Conservation (phyloP, 352 stramenopile genomes). For the Aphanomyces invadans region DNA sequence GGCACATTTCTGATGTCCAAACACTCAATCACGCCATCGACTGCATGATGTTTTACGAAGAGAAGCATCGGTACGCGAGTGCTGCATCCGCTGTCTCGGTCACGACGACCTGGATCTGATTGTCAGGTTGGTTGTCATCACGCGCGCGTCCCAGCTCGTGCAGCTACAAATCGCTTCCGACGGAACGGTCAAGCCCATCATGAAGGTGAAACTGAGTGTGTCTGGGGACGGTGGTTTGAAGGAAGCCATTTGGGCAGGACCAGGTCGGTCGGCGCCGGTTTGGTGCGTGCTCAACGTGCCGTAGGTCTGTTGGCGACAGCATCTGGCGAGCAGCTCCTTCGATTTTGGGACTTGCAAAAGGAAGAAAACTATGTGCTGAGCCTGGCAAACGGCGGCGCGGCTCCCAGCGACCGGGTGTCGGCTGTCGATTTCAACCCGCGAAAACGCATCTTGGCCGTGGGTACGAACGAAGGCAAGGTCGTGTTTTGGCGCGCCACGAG, state of each 20-base stretch:
- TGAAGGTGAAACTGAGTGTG: constrained; percentile 87
- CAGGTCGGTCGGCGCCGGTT: too few relatives aligned
- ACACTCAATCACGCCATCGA: constrained; percentile 81
- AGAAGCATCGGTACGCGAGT: constrained; percentile 36
- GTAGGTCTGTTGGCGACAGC: constrained; percentile 77
- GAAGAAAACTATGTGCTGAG: constrained; percentile 90
- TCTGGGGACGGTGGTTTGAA: constrained; percentile 71
- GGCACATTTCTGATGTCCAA: constrained; percentile 87
- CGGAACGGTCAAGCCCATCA: constrained; percentile 71
- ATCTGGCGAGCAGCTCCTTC: constrained; percentile 81
- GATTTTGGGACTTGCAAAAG: constrained; percentile 87
- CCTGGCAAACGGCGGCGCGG: constrained; percentile 39
- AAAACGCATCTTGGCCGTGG: constrained; percentile 80
- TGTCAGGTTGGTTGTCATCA: constrained; percentile 87
- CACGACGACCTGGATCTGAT: too few relatives aligned
- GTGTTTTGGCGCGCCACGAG: constrained; percentile 83
- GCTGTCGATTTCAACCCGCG: constrained; percentile 84
- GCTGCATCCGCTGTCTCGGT: too few relatives aligned
- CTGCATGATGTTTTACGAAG: constrained; percentile 84
- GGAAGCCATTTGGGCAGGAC: constrained; percentile 82
- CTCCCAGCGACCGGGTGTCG: constrained; percentile 54
- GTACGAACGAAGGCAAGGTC: constrained; percentile 74
- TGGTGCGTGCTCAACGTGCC: neutral
- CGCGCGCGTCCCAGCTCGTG: constrained; percentile 75
- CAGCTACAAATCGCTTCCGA: constrained; percentile 86